Percentiles rank a stretch among this genome's conserved stretches.
phyloP scores from a whole-genome alignment of 192 early-diverging fungal genomes.

The Backusella westeae region DNA sequence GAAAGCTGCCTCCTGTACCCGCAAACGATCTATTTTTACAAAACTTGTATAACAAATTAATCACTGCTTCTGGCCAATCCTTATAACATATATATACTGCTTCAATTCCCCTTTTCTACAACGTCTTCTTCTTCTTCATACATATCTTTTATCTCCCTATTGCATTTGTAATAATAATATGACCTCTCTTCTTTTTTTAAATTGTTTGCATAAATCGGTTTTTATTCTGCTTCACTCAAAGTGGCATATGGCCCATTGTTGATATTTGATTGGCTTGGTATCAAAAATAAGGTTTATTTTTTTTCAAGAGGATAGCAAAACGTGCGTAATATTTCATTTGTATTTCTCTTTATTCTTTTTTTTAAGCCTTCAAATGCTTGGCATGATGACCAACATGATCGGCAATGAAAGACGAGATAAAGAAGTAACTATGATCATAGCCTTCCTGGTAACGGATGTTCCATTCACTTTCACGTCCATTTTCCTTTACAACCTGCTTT shows the following conservation, averaged over 20 bases:
- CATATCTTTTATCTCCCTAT: background rate
- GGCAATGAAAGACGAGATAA: constrained; percentile 75
- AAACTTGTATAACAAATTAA: constrained; percentile 1
- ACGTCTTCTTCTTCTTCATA: background rate
- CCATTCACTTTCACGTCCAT: constrained; percentile 46
- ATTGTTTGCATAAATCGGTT: background rate
- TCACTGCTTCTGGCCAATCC: background rate
- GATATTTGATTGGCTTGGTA: background rate
- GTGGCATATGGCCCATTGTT: background rate
- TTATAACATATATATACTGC: background rate
- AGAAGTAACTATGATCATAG: constrained; percentile 89
- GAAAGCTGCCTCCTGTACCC: background rate
- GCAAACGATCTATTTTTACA: constrained; percentile 12
- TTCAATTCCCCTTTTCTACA: background rate
- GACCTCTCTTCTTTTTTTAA: background rate
- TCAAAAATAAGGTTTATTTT: background rate
- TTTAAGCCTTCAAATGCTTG: constrained; percentile 40
- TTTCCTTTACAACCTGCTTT: constrained; percentile 42
- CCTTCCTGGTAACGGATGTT: constrained; percentile 68
- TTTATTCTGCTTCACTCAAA: background rate
- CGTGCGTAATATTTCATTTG: background rate
- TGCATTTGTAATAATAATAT: background rate
- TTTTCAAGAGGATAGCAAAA: background rate
- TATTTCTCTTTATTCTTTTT: background rate
- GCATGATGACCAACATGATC: constrained; percentile 80